Base-by-base conservation (phyloP, 805 yeast genomes). In the Saccharomycopsis capsularis region DNA sequence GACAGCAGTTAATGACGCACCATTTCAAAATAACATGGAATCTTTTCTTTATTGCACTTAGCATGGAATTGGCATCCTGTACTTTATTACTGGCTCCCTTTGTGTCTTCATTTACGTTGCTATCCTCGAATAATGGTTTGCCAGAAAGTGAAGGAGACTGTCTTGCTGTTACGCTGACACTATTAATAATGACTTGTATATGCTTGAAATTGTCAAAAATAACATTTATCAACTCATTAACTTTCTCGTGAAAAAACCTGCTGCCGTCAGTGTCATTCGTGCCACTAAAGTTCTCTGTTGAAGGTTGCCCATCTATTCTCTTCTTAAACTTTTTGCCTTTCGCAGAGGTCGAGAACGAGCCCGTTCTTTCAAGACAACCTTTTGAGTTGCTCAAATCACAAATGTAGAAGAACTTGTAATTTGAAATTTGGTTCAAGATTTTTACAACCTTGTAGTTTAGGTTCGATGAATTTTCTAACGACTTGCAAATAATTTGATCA, bases 191-290 rank as follows among this genome's bases (percentile, higher is more conserved):
- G n/a, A 29, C 7, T 13, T 7, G 32, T 11, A 39, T 19, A 24
- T 7, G 7, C 42, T 22, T 22, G n/a, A 39, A 39, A 19, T 51
- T 50, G n/a, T 44, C 55, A 35, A 51, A 51, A 5, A 51, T 37
- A 5, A 44, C 24, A 22, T n/a, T 18, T 15, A 51, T 40, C 23
- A 51, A 22, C 35, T 30, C 36, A 23, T 51, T 50, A 48, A 51
- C 24, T 11, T 35, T 44, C 5, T 48, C 43, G 22, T 40, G 36
- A 29, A 50, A 46, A n/a, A n/a, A n/a, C n/a, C n/a, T n/a, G n/a
- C n/a, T n/a, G 15, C 21, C 16, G 35, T 44, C 47, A 18, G 5
- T 19, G 21, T 13, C n/a, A n/a, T 19, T 34, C 18, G 13, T 34
- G 38, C 19, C 7, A 6, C 19, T 34, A 5, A 34, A 9, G n/a